Conservation (phyloP, 495 filamentous ascomycete genomes). For the Neurospora discreta region DNA sequence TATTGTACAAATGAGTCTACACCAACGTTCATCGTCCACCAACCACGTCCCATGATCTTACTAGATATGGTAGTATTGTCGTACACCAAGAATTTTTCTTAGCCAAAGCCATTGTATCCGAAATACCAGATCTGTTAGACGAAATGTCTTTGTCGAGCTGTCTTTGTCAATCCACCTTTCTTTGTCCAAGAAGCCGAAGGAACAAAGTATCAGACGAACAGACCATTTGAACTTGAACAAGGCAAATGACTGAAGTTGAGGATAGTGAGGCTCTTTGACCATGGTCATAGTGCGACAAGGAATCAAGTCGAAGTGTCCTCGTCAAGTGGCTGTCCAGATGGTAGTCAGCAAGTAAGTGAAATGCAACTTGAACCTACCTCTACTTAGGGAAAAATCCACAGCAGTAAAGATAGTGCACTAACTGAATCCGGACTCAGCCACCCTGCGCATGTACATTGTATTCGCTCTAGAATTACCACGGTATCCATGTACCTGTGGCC, state of each 20-base stretch:
- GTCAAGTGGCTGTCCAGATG: neutral
- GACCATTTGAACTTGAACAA: neutral
- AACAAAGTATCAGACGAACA: neutral
- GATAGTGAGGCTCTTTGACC: no score
- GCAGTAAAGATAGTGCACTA: neutral
- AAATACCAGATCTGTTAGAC: neutral
- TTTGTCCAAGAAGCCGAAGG: neutral
- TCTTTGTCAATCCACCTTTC: neutral
- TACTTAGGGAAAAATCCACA: no score
- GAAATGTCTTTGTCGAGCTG: neutral
- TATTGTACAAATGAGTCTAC: neutral
- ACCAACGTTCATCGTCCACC: neutral
- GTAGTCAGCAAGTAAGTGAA: neutral
- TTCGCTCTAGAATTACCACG: no score
- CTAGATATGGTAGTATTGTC: neutral
- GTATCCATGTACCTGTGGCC: no score
- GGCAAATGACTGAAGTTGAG: fast-evolving
- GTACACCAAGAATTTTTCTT: neutral
- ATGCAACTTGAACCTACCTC: no score
- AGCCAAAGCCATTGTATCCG: neutral
- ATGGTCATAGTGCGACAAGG: neutral
- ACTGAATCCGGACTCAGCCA: neutral
- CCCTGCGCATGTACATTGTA: no score
- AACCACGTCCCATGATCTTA: neutral
- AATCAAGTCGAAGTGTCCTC: neutral